phyloP scores from a whole-genome alignment of 257 asterid genomes.

The Solanum bulbocastanum region DNA sequence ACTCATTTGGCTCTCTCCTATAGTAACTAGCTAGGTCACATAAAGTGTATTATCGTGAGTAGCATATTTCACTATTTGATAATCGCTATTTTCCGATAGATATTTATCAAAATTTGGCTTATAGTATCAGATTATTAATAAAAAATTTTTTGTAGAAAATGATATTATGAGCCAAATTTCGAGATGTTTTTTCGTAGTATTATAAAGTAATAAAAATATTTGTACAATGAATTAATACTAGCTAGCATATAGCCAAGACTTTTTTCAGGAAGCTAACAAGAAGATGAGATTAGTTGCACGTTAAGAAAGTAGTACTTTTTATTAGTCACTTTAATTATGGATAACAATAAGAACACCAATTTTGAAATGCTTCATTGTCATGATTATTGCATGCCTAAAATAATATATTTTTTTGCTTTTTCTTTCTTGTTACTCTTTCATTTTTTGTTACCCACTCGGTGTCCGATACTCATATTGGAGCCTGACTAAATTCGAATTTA shows the following conservation, averaged over 20 bases:
- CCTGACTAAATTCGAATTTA: accelerated
- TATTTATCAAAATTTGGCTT: neutral
- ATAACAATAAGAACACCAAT: neutral
- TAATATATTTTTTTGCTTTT: neutral
- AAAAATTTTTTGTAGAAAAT: neutral
- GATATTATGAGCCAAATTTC: neutral
- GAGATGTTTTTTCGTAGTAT: neutral
- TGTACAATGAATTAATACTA: neutral
- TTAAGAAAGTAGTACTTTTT: neutral
- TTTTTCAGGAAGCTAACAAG: neutral
- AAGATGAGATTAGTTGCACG: neutral
- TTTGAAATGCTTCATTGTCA: neutral
- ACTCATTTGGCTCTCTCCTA: neutral
- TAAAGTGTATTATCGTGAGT: accelerated
- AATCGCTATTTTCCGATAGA: accelerated
- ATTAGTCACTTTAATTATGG: neutral
- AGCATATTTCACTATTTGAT: neutral
- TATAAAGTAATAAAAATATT: neutral
- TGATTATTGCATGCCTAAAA: neutral
- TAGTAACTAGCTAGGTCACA: neutral
- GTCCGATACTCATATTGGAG: too few relatives aligned
- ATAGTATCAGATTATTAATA: too few relatives aligned
- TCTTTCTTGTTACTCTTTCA: neutral
- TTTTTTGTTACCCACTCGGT: neutral
- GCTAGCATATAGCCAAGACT: neutral